Conservation (phyloP, 495 filamentous ascomycete species). For the Pyrenula massariospora region DNA sequence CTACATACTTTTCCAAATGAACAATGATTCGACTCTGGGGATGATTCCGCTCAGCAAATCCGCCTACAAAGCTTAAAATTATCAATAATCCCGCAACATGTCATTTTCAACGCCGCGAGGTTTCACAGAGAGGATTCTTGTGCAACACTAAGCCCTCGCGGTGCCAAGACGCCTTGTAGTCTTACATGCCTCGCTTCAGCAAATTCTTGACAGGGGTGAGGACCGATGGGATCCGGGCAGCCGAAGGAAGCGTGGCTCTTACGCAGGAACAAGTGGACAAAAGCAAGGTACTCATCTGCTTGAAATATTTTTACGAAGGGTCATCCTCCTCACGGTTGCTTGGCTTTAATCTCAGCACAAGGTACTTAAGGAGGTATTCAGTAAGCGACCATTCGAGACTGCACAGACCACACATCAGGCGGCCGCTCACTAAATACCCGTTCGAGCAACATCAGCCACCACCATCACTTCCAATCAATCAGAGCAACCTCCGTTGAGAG, state of each 20-base stretch:
- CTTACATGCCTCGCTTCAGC: not conserved
- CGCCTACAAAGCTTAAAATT: not conserved
- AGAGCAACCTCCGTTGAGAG: not conserved
- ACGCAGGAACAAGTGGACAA: not conserved
- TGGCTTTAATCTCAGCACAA: not conserved
- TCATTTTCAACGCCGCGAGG: not conserved
- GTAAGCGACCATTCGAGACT: not conserved
- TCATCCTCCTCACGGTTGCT: not conserved
- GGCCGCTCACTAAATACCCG: not conserved
- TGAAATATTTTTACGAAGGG: not conserved
- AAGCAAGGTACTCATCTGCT: not conserved
- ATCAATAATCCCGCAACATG: not conserved
- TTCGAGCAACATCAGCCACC: not conserved
- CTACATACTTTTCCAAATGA: not conserved
- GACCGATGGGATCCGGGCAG: not conserved
- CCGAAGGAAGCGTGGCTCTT: not conserved
- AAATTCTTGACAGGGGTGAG: not conserved
- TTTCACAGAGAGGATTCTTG: not conserved
- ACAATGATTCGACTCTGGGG: not conserved
- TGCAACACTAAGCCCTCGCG: not conserved
- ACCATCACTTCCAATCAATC: not conserved
- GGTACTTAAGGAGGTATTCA: not conserved
- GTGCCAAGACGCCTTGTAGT: not conserved
- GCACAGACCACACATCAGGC: not conserved
- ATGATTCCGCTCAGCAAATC: not conserved